Conservation (phyloP, 345 rosid species). For the Adansonia digitata region DNA sequence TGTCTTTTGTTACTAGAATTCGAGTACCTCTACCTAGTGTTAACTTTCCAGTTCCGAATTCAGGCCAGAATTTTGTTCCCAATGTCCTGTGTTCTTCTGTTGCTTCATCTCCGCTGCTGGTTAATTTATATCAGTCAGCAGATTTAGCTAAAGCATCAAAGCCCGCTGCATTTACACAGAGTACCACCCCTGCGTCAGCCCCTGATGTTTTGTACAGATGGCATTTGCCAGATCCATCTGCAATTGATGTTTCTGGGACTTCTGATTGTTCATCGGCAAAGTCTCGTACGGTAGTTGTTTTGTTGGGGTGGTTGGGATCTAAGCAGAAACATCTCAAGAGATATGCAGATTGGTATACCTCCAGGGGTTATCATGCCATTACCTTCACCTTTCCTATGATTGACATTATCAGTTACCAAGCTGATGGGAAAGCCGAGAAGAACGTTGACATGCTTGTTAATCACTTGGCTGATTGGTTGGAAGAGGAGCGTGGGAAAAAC, state of each 20-base stretch:
- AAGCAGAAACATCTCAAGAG: constrained; percentile 90
- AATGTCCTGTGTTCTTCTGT: constrained; percentile 24
- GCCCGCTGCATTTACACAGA: constrained; percentile 30
- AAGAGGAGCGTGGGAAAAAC: constrained; percentile 75
- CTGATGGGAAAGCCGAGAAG: constrained; percentile 90
- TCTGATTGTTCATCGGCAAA: constrained; percentile 52
- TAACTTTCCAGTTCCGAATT: constrained; percentile 30
- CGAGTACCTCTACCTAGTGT: constrained; percentile 59
- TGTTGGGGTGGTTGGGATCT: constrained; percentile 98
- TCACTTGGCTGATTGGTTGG: constrained; percentile 91
- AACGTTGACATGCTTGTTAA: constrained; percentile 69
- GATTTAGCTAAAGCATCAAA: constrained; percentile 64
- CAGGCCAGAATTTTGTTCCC: constrained; percentile 24
- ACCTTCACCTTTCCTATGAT: constrained; percentile 90
- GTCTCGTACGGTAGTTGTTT: constrained; percentile 82
- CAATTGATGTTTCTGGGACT: constrained; percentile 50
- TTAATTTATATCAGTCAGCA: constrained; percentile 57
- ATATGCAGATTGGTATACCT: constrained; percentile 95
- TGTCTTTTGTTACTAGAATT: constrained; percentile 51
- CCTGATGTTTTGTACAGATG: constrained; percentile 75
- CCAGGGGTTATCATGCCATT: constrained; percentile 86
- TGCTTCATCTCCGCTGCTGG: constrained; percentile 45
- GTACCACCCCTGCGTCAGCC: constrained; percentile 27
- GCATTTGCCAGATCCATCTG: constrained; percentile 74
- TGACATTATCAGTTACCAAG: constrained; percentile 78